Evolutionary conservation across 73 alveolate genomes (phyloP).

Genomic region (Paraurostyla sp.): DNA sequence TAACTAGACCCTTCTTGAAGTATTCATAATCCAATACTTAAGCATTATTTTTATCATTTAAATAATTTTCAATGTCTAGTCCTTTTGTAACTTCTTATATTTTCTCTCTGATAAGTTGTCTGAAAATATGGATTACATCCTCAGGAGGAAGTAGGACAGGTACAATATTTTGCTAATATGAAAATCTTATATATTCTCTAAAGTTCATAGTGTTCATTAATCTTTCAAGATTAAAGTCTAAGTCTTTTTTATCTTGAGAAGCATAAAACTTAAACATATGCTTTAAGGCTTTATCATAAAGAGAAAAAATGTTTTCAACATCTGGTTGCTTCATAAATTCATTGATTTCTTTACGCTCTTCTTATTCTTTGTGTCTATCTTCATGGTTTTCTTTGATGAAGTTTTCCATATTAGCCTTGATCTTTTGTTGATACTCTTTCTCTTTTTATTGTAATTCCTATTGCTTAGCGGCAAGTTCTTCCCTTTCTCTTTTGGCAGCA

Average conservation of each 20-base stretch:
- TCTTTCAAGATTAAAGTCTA: constrained; percentile 49
- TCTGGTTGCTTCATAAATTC: constrained; percentile 53
- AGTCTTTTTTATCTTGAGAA: constrained; percentile 55
- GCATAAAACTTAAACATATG: constrained; percentile 71
- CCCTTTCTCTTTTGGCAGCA: constrained; percentile 35
- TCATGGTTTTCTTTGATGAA: constrained; percentile 26
- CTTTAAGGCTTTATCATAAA: constrained; percentile 49
- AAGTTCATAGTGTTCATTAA: constrained; percentile 64
- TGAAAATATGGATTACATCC: constrained; percentile 33
- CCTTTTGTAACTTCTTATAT: background rate
- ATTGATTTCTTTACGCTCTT: constrained; percentile 44
- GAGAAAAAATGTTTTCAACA: constrained; percentile 55
- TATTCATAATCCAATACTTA: constrained; percentile 41
- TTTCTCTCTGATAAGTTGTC: constrained; percentile 46
- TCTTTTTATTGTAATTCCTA: constrained; percentile 22
- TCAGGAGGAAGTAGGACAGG: constrained; percentile 64
- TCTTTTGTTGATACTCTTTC: constrained; percentile 43
- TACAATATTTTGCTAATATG: constrained; percentile 61
- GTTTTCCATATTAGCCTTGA: constrained; percentile 46
- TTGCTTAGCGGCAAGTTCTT: constrained; percentile 14
- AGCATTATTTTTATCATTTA: constrained; percentile 17
- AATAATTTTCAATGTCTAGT: background rate
- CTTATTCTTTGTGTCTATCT: constrained; percentile 25
- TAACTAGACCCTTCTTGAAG: constrained; percentile 43
- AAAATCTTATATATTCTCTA: constrained; percentile 65